Conservation (phyloP, 306 rosid genomes). For the Trifolium dubium region DNA sequence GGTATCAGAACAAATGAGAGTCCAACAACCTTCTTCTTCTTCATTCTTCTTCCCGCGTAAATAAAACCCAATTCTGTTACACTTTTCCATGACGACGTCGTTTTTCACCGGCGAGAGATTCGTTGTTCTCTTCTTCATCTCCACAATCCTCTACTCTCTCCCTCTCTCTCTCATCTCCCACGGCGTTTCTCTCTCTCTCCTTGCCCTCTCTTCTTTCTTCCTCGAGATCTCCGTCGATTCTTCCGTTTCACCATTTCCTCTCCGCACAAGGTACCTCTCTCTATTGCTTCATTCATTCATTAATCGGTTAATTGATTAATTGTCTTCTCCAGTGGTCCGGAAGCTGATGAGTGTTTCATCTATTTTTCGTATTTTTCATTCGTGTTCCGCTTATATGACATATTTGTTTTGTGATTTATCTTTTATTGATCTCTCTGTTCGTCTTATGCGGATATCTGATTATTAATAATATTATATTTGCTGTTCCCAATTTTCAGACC, state of each 20-base stretch:
- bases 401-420: no score
- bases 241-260: slow-evolving; percentile 47
- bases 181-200: slow-evolving; percentile 75
- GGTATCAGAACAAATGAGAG: background rate
- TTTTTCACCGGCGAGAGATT: slow-evolving; percentile 69
- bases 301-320: background rate
- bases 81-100: slow-evolving; percentile 41
- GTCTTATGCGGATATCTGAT: no score
- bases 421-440: no score
- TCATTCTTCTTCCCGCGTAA: slow-evolving; percentile 47
- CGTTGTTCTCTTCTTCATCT: slow-evolving; percentile 69
- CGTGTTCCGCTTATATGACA: no score
- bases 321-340: no score
- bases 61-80: background rate
- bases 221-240: slow-evolving; percentile 72
- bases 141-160: slow-evolving; percentile 61
- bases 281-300: background rate
- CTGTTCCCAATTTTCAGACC: slow-evolving; percentile 59
- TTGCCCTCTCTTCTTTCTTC: slow-evolving; percentile 68
- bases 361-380: no score
- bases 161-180: slow-evolving; percentile 73
- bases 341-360: no score
- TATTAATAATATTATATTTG: no score
- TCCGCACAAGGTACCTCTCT: slow-evolving; percentile 62
- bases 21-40: slow-evolving; percentile 9